A percentile compares a stretch with the other conserved stretches of the same genome.
Evolutionary conservation across 192 early-diverging fungal species (phyloP).

Genomic region (Funneliformis mosseae): DNA sequence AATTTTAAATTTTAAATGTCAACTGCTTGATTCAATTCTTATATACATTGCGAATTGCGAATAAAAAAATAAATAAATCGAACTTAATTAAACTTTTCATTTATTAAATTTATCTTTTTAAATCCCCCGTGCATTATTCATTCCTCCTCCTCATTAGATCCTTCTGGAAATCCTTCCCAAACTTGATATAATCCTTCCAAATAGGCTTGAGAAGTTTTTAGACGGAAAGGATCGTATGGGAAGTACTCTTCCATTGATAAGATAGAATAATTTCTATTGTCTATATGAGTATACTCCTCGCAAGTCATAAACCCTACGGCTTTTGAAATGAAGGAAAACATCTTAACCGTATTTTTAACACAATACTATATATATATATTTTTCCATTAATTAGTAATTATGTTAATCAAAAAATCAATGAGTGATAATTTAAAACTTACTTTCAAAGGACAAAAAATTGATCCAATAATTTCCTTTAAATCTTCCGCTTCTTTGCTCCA

Average conservation of each 20-base stretch:
- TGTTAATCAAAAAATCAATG: not conserved
- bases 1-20: too few relatives aligned
- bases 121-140: not conserved
- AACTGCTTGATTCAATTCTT: not conserved
- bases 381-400: not conserved
- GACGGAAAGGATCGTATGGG: slow-evolving; percentile 90
- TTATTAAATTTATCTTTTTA: not conserved
- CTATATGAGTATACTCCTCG: slow-evolving; percentile 30
- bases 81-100: too few relatives aligned
- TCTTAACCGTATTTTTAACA: slow-evolving; percentile 72
- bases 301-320: slow-evolving; percentile 70
- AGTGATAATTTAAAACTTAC: slow-evolving; percentile 13
- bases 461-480: slow-evolving; percentile 75
- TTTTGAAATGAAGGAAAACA: slow-evolving; percentile 84
- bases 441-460: slow-evolving; percentile 78
- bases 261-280: slow-evolving; percentile 37
- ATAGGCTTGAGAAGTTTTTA: slow-evolving; percentile 69
- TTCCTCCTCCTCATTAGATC: not conserved
- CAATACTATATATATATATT: slow-evolving; percentile 53
- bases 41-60: not conserved
- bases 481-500: slow-evolving; percentile 70
- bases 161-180: slow-evolving; percentile 59
- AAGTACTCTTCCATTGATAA: slow-evolving; percentile 77
- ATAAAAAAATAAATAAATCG: too few relatives aligned
- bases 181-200: slow-evolving; percentile 76